Percentiles rank a stretch among this genome's conserved stretches.
These are phyloP conservation scores for Arthroderma sp. DNA, from an alignment of 2,329 filamentous ascomycete species.

Conservation along the genomic window DNA sequence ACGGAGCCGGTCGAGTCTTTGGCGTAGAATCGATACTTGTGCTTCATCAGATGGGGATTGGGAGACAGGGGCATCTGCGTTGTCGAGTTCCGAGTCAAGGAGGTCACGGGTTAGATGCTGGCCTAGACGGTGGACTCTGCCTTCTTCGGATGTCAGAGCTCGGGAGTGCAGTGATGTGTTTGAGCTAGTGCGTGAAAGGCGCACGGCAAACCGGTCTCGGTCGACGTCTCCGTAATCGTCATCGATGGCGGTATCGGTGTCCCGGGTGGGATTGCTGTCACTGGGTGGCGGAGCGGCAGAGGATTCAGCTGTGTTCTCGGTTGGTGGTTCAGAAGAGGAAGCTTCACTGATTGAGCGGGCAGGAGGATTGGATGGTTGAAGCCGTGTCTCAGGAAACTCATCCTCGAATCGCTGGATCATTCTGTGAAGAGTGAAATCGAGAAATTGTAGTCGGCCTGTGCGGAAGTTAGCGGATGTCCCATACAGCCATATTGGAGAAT, in stretches of 20 bases:
- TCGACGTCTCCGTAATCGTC: conserved; percentile 33
- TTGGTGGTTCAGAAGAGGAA: conserved; percentile 1
- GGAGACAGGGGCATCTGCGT: conserved; percentile 21
- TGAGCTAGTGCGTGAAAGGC: conserved; percentile 47
- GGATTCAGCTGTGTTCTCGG: conserved; percentile 7
- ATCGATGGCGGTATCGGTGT: conserved; percentile 22
- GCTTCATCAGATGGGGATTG: conserved; percentile 26
- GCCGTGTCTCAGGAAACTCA: conserved; percentile 81
- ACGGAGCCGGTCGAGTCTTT: conserved; percentile 31
- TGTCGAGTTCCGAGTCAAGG: conserved; percentile 34
- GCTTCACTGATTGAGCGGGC: conserved; percentile 17
- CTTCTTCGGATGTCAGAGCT: conserved; percentile 55
- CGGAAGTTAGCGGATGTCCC: conserved; percentile 14
- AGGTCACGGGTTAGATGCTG: conserved; percentile 54
- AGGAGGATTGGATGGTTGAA: conserved; percentile 20
- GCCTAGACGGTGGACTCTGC: conserved; percentile 54
- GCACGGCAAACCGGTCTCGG: conserved; percentile 29
- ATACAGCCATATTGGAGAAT: neutral
- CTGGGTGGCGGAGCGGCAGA: conserved; percentile 17
- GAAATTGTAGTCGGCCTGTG: conserved; percentile 64
- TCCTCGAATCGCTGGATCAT: conserved; percentile 95
- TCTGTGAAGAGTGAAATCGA: conserved; percentile 73
- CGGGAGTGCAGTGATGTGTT: conserved; percentile 56
- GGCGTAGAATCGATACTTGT: conserved; percentile 33
- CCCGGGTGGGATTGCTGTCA: conserved; percentile 28